phyloP scores from a whole-genome alignment of 139 green algal genomes.

The Auxenochlorella pyrenoidosa region DNA sequence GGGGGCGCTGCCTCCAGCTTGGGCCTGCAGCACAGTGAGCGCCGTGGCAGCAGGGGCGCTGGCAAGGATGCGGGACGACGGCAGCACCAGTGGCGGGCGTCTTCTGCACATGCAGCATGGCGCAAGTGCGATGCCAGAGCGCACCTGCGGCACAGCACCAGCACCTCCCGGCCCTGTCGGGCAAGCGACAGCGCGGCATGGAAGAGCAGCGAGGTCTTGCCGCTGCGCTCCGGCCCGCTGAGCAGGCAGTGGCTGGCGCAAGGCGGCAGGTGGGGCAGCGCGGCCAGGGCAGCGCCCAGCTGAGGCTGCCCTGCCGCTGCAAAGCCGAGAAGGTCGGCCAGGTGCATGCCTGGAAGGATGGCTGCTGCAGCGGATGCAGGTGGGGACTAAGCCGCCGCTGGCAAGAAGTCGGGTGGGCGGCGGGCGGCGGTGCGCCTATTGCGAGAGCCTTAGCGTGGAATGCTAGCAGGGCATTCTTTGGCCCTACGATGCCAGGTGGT shows the following conservation, averaged over 20 bases:
- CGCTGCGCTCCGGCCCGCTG: constrained; percentile 36
- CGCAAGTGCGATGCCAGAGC: not conserved
- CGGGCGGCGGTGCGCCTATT: no score
- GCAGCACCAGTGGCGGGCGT: not conserved
- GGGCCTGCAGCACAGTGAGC: not conserved
- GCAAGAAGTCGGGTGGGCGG: no score
- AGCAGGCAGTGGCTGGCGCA: constrained; percentile 16
- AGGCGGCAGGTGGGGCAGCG: not conserved
- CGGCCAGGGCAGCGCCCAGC: not conserved
- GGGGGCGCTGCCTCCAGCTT: constrained; percentile 28
- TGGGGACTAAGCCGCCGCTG: no score
- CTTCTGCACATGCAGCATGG: no score
- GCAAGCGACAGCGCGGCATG: constrained; percentile 22
- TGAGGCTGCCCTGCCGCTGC: not conserved
- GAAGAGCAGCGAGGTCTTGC: constrained; percentile 47
- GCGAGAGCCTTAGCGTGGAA: no score
- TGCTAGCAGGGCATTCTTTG: no score
- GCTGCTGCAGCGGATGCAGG: not conserved
- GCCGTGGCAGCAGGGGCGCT: not conserved
- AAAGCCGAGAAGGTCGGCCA: constrained; percentile 19
- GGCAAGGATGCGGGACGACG: not conserved
- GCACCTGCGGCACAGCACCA: constrained; percentile 38
- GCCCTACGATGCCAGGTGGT: no score
- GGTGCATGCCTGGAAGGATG: constrained; percentile 12
- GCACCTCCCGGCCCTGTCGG: not conserved